Percentiles rank a stretch among this genome's conserved stretches.
Evolutionary conservation across 2,329 filamentous ascomycete genomes (phyloP).

Genomic region (Arachnopeziza araneosa): DNA sequence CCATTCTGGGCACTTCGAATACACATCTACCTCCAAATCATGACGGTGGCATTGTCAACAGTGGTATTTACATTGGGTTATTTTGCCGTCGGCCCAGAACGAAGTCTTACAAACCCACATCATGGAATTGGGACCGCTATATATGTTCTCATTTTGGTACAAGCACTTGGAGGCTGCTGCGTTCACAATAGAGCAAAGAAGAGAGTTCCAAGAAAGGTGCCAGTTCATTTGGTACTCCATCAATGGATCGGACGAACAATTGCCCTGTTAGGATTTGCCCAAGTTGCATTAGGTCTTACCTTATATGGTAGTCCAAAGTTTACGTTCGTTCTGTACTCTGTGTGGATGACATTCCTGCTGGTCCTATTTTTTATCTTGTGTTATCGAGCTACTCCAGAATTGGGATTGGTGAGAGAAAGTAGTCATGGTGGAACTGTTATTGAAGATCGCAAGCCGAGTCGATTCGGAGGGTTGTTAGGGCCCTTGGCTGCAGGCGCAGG

Average conservation of each 20-base stretch:
- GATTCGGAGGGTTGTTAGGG: slow-evolving; percentile 43
- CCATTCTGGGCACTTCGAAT: slow-evolving; percentile 58
- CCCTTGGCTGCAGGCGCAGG: slow-evolving; percentile 54
- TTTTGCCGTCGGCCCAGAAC: slow-evolving; percentile 68
- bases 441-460: slow-evolving; percentile 38
- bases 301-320: slow-evolving; percentile 85
- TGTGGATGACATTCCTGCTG: slow-evolving; percentile 71
- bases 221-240: slow-evolving; percentile 50
- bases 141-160: slow-evolving; percentile 66
- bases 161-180: slow-evolving; percentile 63
- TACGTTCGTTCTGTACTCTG: slow-evolving; percentile 78
- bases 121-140: slow-evolving; percentile 79
- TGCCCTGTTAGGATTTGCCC: slow-evolving; percentile 75
- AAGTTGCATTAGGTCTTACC: slow-evolving; percentile 83
- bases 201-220: slow-evolving; percentile 37
- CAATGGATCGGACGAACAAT: slow-evolving; percentile 79
- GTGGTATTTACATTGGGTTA: slow-evolving; percentile 70
- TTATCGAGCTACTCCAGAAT: slow-evolving; percentile 57
- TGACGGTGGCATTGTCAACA: slow-evolving; percentile 62
- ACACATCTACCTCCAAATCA: slow-evolving; percentile 69
- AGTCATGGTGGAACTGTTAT: slow-evolving; percentile 41
- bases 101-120: slow-evolving; percentile 74
- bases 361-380: slow-evolving; percentile 74
- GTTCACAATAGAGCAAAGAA: slow-evolving; percentile 39
- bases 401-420: slow-evolving; percentile 36